phyloP scores from a whole-genome alignment of 208 protist species.

The Crithidia mellificae region DNA sequence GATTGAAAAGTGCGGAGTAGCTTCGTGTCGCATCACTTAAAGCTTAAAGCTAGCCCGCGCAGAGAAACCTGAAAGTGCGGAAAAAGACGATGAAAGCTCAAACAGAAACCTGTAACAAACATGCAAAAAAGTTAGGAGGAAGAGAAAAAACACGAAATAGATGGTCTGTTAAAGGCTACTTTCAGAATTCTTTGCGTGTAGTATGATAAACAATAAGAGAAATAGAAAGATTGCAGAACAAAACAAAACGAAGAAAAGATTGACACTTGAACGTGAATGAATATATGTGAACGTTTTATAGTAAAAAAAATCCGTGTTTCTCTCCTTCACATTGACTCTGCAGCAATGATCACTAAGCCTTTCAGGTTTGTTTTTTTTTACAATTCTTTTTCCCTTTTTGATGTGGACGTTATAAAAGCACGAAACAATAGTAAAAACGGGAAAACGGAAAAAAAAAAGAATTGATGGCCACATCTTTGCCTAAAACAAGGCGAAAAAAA shows the following conservation, averaged over 20 bases:
- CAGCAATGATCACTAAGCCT: not conserved
- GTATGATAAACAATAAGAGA: slow-evolving; percentile 7
- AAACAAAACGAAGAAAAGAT: not conserved
- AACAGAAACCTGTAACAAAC: too few relatives aligned
- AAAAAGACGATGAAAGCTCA: slow-evolving; percentile 3
- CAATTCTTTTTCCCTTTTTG: not conserved
- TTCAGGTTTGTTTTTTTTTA: not conserved
- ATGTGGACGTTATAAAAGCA: not conserved
- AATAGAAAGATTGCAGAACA: not conserved
- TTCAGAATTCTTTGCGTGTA: slow-evolving; percentile 3
- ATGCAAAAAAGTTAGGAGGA: not conserved
- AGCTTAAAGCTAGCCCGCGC: not conserved
- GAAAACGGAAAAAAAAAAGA: not conserved
- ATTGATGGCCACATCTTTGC: too few relatives aligned
- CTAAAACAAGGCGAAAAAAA: too few relatives aligned
- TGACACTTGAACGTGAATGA: not conserved
- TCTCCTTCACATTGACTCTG: not conserved
- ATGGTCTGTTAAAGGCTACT: slow-evolving; percentile 1
- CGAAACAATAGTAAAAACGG: not conserved
- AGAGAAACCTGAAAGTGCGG: slow-evolving; percentile 9
- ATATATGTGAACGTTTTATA: not conserved
- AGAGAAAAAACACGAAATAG: not conserved
- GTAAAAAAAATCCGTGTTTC: not conserved
- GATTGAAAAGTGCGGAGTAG: not conserved
- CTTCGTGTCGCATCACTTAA: not conserved